These are phyloP conservation scores for Ajuga reptans DNA, from an alignment of 305 asterid species.

Conservation along the genomic window DNA sequence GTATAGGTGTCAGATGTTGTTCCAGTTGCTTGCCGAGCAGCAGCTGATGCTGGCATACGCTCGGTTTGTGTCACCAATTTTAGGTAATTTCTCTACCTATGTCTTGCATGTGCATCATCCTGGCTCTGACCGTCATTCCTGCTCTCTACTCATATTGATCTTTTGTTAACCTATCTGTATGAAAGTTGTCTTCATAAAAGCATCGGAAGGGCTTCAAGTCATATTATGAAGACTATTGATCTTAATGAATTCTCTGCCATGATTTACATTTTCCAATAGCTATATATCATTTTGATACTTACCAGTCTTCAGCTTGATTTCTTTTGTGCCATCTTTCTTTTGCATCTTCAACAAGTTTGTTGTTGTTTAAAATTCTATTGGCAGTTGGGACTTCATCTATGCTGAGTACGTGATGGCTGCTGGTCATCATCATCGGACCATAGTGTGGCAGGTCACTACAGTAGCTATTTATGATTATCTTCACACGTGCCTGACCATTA, in stretches of 20 bases:
- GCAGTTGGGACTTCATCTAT: constrained; percentile 98
- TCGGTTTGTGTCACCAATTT: constrained; percentile 92
- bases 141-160: background rate
- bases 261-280: background rate
- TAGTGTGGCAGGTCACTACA: constrained; percentile 86
- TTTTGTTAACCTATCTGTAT: background rate
- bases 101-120: background rate
- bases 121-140: background rate
- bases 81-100: constrained; percentile 37
- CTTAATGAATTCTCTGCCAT: background rate
- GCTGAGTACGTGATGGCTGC: constrained; percentile 99
- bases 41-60: constrained; percentile 95
- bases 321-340: background rate
- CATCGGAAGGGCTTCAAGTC: background rate
- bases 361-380: constrained; percentile 19
- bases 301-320: background rate
- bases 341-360: background rate
- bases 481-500: background rate
- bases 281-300: background rate
- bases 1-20: constrained; percentile 95
- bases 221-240: background rate
- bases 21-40: constrained; percentile 96
- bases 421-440: constrained; percentile 84
- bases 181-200: background rate
- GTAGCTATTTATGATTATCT: constrained; percentile 10